Evolutionary conservation across 371 early-diverging fungal genomes (phyloP), one percentile per base, ranked within the genome.

Genomic region (Mucor indicus): DNA sequence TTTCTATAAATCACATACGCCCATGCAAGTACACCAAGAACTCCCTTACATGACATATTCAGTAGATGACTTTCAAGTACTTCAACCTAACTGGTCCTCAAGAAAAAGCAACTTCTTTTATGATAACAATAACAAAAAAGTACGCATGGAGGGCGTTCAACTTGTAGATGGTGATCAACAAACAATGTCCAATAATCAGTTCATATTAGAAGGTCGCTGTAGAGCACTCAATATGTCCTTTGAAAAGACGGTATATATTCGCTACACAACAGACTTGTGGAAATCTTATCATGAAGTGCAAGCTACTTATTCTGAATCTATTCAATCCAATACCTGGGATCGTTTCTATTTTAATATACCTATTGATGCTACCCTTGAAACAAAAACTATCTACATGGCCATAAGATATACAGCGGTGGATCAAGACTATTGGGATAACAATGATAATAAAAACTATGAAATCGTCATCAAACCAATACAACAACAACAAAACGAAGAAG

Each of bases 351-450:
- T 60, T 19, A 37, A 44, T 16, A 57, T 62, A 38, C 57, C 57
- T 5, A 25, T 62, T 5, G 30, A 60, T 11, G 37, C 56, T 75
- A 84, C 32, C 62, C 78, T 20, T 9, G n/a, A 7, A 42, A 20
- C 38, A 31, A 57, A 60, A 47, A 40, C 48, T 8, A 16, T 67
- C 8, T 69, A 60, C 30, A 21, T 69, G 13, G 67, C 64, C 5
- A 27, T 73, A 1, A 49, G 50, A 21, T 73, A 89, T 50, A 62
- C 66, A 11, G 87, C 88, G 21, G 65, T 67, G 40, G 80, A 79
- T 29, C 65, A 69, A 24, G 85, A 85, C 51, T 77, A 69, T 54
- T 92, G 93, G 93, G 93, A 92, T 67, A 91, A 87, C 67, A 89
- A 91, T 67, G 60, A 62, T 32, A 86, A 87, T 10, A 54, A 59